Percentiles rank a stretch among this genome's conserved stretches.
These are phyloP conservation scores for Heritiera littoralis DNA, from an alignment of 345 rosid genomes.

Conservation along the genomic window DNA sequence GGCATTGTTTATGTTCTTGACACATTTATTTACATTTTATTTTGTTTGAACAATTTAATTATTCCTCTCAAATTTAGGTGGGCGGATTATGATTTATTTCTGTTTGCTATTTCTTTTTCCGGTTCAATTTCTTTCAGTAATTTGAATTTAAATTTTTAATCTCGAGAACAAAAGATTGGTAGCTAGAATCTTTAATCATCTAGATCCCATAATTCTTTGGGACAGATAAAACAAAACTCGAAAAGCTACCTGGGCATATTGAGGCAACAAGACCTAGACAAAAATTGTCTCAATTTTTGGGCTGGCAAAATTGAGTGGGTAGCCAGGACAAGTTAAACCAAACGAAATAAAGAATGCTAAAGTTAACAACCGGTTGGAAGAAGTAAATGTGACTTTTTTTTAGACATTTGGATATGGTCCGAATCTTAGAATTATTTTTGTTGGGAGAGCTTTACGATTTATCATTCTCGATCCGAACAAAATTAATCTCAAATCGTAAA, in stretches of 20 bases:
- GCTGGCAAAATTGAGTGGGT: constrained; percentile 11
- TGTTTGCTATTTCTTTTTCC: background rate
- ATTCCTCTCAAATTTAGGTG: background rate
- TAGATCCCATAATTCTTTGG: background rate
- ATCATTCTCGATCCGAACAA: no score
- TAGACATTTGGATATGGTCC: no score
- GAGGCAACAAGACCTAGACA: background rate
- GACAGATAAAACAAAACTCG: background rate
- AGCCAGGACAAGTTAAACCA: background rate
- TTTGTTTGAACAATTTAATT: background rate
- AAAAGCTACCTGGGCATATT: background rate
- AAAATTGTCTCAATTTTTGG: background rate
- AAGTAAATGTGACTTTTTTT: no score
- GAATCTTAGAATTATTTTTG: no score
- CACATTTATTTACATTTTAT: no score
- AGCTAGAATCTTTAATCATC: background rate
- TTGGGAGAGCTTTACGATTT: no score
- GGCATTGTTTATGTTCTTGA: no score
- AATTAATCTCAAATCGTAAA: no score
- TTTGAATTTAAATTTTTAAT: background rate
- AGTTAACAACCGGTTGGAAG: background rate
- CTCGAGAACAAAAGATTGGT: background rate
- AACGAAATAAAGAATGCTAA: background rate
- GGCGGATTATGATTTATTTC: background rate
- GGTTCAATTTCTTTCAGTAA: background rate